Percentiles rank a stretch among this genome's conserved stretches.
phyloP scores from a whole-genome alignment of 768 basidiomycete genomes.

The Podaxis rugospora region DNA sequence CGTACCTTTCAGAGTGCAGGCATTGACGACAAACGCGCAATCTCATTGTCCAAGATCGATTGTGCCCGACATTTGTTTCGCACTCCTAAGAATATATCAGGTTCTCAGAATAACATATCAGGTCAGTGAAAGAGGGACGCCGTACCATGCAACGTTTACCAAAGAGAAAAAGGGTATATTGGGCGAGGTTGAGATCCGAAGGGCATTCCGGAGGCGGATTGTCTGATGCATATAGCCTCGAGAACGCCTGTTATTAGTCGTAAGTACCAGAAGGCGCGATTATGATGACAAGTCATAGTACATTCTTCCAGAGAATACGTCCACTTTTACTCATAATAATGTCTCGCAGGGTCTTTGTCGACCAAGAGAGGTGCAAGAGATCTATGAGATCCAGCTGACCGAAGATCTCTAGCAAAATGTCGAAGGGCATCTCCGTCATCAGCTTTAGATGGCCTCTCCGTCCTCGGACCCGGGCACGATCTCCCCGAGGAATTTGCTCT shows the following conservation, averaged over 20 bases:
- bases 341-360: slow-evolving; percentile 26
- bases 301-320: not conserved
- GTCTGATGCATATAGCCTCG: slow-evolving; percentile 13
- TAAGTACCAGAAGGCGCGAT: too few relatives aligned
- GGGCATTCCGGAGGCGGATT: slow-evolving; percentile 23
- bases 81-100: not conserved
- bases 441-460: slow-evolving; percentile 5
- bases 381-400: slow-evolving; percentile 29
- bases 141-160: slow-evolving; percentile 13
- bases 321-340: slow-evolving; percentile 17
- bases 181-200: slow-evolving; percentile 24
- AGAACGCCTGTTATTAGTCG: slow-evolving; percentile 18
- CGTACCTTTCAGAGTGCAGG: not conserved
- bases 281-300: not conserved
- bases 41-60: slow-evolving; percentile 4
- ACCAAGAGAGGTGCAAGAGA: slow-evolving; percentile 34
- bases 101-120: too few relatives aligned
- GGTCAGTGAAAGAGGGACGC: too few relatives aligned
- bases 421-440: slow-evolving; percentile 13
- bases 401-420: slow-evolving; percentile 29
- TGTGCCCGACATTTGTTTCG: not conserved
- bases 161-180: slow-evolving; percentile 32
- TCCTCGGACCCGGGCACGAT: not conserved
- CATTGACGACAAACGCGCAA: not conserved
- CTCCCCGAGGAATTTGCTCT: not conserved